Conservation (phyloP, 2,329 filamentous ascomycete species). For the Sordariomycetes sp. region DNA sequence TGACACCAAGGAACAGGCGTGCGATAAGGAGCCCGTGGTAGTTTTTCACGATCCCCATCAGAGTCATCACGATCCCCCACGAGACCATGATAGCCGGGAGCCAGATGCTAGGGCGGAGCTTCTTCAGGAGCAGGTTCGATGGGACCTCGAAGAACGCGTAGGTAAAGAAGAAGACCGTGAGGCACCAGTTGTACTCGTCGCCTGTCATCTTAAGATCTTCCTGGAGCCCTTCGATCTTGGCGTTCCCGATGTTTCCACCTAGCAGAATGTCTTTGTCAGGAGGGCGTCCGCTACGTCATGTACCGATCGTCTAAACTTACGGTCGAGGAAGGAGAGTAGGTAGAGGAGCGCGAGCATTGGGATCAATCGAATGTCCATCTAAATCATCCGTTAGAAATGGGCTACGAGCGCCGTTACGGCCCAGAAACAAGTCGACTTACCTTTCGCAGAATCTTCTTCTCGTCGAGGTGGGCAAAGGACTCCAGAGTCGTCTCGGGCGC, state of each 20-base stretch:
- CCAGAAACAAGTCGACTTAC: not conserved
- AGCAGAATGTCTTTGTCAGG: not conserved
- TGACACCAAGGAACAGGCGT: conserved; percentile 34
- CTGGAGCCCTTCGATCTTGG: conserved; percentile 49
- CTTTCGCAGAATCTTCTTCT: conserved; percentile 49
- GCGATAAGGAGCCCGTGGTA: conserved; percentile 36
- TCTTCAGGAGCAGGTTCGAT: conserved; percentile 46
- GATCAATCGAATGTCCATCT: conserved; percentile 39
- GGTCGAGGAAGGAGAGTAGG: conserved; percentile 54
- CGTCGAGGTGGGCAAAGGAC: conserved; percentile 19
- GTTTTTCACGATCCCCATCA: conserved; percentile 36
- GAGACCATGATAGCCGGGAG: conserved; percentile 41
- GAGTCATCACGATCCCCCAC: conserved; percentile 35
- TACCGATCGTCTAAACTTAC: conserved; percentile 16
- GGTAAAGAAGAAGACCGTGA: conserved; percentile 37
- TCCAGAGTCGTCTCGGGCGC: conserved; percentile 10
- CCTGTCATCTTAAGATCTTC: conserved; percentile 45
- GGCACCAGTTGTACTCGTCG: conserved; percentile 60
- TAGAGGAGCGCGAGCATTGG: conserved; percentile 59
- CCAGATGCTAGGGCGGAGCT: conserved; percentile 38
- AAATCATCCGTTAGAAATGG: not conserved
- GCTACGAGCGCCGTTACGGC: not conserved
- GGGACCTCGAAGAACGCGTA: conserved; percentile 31
- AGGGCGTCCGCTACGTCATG: not conserved
- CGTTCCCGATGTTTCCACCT: conserved; percentile 55